Percentiles rank a stretch among this genome's conserved stretches.
These are phyloP conservation scores for Murraya paniculata DNA, from an alignment of 345 rosid genomes.

Conservation along the genomic window DNA sequence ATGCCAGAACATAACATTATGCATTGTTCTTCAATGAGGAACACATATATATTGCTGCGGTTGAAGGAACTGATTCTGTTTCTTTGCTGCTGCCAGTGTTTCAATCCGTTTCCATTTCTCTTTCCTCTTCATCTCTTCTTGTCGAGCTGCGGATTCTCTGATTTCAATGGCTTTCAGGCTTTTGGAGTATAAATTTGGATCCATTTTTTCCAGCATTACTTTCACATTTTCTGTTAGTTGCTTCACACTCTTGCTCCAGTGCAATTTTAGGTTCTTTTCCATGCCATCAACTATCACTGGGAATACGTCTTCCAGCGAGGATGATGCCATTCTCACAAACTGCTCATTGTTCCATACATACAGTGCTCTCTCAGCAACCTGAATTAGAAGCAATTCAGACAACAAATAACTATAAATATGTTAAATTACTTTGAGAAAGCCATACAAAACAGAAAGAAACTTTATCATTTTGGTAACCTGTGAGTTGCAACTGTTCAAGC, in stretches of 20 bases:
- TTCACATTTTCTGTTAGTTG: slow-evolving; percentile 56
- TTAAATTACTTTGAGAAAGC: neutral
- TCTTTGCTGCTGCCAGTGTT: slow-evolving; percentile 35
- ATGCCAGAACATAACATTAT: neutral
- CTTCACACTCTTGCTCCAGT: slow-evolving; percentile 64
- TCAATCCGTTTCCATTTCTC: slow-evolving; percentile 52
- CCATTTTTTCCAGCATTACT: slow-evolving; percentile 51
- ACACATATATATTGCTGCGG: slow-evolving; percentile 11
- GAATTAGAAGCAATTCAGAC: neutral
- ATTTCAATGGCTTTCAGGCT: slow-evolving; percentile 28
- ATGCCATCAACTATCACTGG: slow-evolving; percentile 53
- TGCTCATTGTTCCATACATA: slow-evolving; percentile 62
- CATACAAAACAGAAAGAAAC: neutral
- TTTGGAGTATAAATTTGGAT: slow-evolving; percentile 35
- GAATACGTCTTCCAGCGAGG: slow-evolving; percentile 51
- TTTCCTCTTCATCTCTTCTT: slow-evolving; percentile 36
- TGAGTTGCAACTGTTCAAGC: slow-evolving; percentile 54
- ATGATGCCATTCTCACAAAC: slow-evolving; percentile 55
- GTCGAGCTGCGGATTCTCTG: slow-evolving; percentile 28
- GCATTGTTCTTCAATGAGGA: slow-evolving; percentile 21
- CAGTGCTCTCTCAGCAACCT: slow-evolving; percentile 66
- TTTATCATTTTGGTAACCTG: slow-evolving; percentile 36
- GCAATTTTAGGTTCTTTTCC: slow-evolving; percentile 56
- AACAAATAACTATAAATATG: neutral
- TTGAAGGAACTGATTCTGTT: slow-evolving; percentile 24